These are phyloP conservation scores for Candida dubliniensis DNA, from an alignment of 1,139 yeast genomes.

Conservation along the genomic window DNA sequence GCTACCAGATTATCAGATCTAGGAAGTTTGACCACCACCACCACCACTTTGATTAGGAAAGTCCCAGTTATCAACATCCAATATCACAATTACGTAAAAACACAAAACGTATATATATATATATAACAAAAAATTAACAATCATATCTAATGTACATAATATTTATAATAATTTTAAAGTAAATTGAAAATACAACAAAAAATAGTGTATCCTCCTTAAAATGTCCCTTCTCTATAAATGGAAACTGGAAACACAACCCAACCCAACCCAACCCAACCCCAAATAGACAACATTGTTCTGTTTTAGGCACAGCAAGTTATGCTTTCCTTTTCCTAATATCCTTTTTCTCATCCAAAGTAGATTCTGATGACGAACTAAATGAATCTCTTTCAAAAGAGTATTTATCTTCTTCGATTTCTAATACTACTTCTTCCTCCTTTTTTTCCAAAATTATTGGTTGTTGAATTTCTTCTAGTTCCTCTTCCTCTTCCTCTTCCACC, in stretches of 20 bases:
- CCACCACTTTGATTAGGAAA: no score
- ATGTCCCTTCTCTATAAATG: background rate
- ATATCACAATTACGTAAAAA: no score
- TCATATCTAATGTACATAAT: conserved; percentile 4
- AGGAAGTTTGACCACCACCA: no score
- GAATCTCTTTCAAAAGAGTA: conserved; percentile 6
- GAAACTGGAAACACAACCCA: background rate
- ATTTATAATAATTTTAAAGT: background rate
- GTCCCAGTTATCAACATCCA: no score
- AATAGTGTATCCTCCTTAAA: background rate
- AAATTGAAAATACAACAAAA: background rate
- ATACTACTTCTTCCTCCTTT: conserved; percentile 5
- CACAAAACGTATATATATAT: background rate
- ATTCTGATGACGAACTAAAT: conserved; percentile 12
- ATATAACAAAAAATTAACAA: background rate
- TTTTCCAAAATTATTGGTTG: background rate
- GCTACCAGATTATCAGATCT: background rate
- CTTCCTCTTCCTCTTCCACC: conserved; percentile 6
- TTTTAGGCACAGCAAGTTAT: no score
- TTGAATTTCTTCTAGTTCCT: conserved; percentile 1
- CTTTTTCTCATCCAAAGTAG: conserved; percentile 12
- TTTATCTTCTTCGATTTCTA: conserved; percentile 7
- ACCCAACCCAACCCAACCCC: no score
- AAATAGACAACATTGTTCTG: no score
- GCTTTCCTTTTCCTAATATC: conserved; percentile 3